Evolutionary conservation across 1,284 basidiomycete genomes (phyloP), one percentile per base, ranked within the genome.

Genomic region (Leccinum pachyderme): DNA sequence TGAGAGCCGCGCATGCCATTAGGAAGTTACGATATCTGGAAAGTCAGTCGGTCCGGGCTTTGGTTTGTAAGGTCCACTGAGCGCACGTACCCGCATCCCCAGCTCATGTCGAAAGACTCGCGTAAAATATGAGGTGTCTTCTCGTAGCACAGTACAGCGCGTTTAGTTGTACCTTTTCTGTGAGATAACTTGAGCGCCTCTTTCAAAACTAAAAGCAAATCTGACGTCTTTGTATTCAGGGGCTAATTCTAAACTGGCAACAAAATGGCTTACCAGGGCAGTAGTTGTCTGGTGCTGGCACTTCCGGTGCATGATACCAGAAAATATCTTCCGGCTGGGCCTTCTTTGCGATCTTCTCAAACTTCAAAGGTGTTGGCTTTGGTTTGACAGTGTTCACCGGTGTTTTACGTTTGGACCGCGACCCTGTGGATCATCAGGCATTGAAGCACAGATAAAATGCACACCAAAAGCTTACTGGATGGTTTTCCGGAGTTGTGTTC

Each of bases 21-120:
- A 91, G 63, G 63, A 88, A 93, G 67, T 94, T 95, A 31, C 92
- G 86, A 67, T 95, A 94, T n/a, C 89, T 91, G 58, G 41, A n/a
- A 12, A 45, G 15, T 11, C 5, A 24, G 37, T 59, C 27, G 57
- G 52, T 28, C 39, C 47, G 37, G 47, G 52, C 11, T 47, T 24
- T 12, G n/a, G 15, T n/a, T 48, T 53, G 4, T 27, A 35, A 46
- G 48, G 41, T 31, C 44, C 22, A 5, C 6, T 9, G n/a, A 55
- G 47, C 24, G 47, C 41, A 70, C 78, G 52, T 67, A 84, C 90
- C 84, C 85, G 71, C 91, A 91, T 28, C 88, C 89, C 90, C 83
- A 91, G 22, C 58, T 65, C n/a, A 66, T 61, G 72, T 84, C 87
- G 79, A 83, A 89, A 18, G 48, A 33, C 68, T 83, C 84, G 56